Evolutionary conservation across 1,284 basidiomycete genomes (phyloP), one percentile per base, ranked within the genome.

Genomic region (Austroboletus rostrupii): DNA sequence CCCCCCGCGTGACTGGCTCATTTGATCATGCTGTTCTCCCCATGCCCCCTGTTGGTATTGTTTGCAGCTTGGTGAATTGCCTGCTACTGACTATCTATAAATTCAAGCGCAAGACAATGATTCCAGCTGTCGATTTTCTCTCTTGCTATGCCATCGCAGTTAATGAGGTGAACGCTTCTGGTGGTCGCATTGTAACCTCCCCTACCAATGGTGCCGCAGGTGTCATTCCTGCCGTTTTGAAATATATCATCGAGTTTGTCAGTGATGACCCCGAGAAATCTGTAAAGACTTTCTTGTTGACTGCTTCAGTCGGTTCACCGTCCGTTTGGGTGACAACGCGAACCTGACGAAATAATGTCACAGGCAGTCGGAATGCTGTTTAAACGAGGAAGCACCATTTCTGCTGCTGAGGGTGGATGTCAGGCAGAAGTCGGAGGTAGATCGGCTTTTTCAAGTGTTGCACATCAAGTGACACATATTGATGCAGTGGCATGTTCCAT

Each of bases 311-410:
- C 59, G 49, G 80, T 73, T 47, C 39, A 12, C 28, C 29, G 38
- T 20, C 37, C 10, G 12, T 43, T 48, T 43, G 8, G 31, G n/a
- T 3, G 21, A 51, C 32, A 17, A 32, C 35, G 29, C 36, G 36
- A 16, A 13, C 23, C 35, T 58, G 44, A 48, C 37, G 19, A 42
- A 8, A 26, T 45, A 52, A n/a, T 52, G 53, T 26, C 26, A 41
- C 53, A 81, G 93, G 87, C 94, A 2, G 73, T 97, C 48, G 94
- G 94, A 5, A 98, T 98, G 96, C 74, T 98, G 17, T 97, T 96
- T 77, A 98, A 98, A 68, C 82, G 95, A 48, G 95, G 95, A 20
- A 95, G 93, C 49, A 97, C 95, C 1, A 97, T 98, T 45, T 91
- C 87, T 39, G 96, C 95, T 10, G 95, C 96, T 1, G 95, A 98